Evolutionary conservation across 225 moss, liverwort and hornwort genomes (phyloP).

Genomic region (Marchantia polymorpha): DNA sequence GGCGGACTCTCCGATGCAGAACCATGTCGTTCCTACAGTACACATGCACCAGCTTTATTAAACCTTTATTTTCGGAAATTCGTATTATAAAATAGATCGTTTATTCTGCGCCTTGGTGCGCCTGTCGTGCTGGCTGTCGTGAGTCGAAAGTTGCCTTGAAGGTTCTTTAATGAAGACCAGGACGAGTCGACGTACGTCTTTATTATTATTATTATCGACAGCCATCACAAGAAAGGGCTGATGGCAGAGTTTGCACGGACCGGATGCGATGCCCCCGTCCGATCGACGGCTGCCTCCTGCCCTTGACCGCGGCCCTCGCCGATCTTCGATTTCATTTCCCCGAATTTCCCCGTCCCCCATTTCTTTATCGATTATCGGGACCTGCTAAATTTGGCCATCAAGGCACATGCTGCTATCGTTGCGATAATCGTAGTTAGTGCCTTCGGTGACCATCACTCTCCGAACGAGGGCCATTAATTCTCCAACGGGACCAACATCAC

Average conservation of each 20-base stretch:
- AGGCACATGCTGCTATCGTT: background rate
- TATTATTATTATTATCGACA: background rate
- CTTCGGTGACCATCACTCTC: background rate
- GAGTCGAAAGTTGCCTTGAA: background rate
- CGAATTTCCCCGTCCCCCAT: background rate
- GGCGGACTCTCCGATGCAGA: background rate
- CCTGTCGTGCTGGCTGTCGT: constrained; percentile 4
- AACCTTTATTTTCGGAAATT: background rate
- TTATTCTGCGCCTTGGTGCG: background rate
- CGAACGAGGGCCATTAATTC: no score
- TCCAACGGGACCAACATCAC: no score
- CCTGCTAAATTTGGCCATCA: background rate
- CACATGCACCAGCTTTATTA: background rate
- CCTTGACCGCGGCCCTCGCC: no score
- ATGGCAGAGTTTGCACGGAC: background rate
- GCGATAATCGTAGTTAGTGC: background rate
- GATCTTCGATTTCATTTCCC: no score
- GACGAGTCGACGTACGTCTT: constrained; percentile 7
- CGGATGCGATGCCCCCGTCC: background rate
- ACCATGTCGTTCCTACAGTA: background rate
- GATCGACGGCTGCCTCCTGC: background rate
- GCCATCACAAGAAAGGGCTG: constrained; percentile 1
- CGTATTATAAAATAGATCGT: background rate
- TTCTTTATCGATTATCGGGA: background rate
- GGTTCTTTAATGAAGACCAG: background rate